Base-by-base conservation (phyloP, 345 rosid species). In the Salix brachista region DNA sequence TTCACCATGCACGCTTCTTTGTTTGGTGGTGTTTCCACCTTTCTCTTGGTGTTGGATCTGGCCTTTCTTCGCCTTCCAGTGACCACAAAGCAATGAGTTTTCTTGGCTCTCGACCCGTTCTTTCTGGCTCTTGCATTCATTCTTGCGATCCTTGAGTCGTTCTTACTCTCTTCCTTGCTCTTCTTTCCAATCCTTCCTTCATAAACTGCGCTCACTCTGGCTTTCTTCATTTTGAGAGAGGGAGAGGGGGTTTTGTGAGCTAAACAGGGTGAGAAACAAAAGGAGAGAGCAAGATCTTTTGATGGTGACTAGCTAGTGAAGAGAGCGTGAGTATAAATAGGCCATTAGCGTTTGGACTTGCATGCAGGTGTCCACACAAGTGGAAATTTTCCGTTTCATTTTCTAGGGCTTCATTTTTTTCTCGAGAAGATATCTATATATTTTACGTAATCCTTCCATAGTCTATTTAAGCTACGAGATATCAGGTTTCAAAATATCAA, bases 71-170 rank as follows among this genome's bases (percentile, higher is more conserved):
- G 6, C 50, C 37, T 67, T 23, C 19, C 10, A 36, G 6, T 7
- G 42, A 34, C 8, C 13, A 67, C 50, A 21, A 37, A 67, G 25
- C 16, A 3, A 0, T 6, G 26, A 34, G 48, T 41, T 17, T 9
- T 39, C 50, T 19, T 67, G 7, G 30, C 46, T 67, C 46, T 67
- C 25, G 12, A 36, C 25, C 56, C 54, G 8, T 6, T 4, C 10
- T 46, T 41, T 69, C 72, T 30, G n/a, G 72, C 72, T 69, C 56
- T 69, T 41, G 56, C 72, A 23, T 69, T 2, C 30, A 39, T 69
- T 41, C 56, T 69, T 41, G 72, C 72, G 3, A 10, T 19, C 21
- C 56, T 69, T n/a, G 58, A 67, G 23, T 41, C 13, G 2, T 8
- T 37, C 12, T 34, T 23, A 39, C 39, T 19, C 37, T 67, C 70